Evolutionary conservation across 1,284 basidiomycete species (phyloP).

Genomic region (Tilletia walkeri): DNA sequence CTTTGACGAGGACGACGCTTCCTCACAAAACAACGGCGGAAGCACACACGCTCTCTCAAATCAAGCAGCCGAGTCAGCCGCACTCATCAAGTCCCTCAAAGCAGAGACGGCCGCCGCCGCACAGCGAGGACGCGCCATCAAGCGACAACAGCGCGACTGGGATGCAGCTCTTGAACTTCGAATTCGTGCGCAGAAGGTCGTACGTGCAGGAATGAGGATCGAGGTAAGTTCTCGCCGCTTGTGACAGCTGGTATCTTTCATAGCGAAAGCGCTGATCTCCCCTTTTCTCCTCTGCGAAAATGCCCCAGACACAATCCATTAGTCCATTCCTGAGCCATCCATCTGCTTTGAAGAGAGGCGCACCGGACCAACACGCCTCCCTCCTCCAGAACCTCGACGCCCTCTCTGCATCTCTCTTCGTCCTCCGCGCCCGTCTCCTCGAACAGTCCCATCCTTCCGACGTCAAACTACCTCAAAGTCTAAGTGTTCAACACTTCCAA

Average conservation of each 20-base stretch:
- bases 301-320: neutral
- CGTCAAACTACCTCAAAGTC: neutral
- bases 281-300: too few species aligned
- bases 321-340: neutral
- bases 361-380: slow-evolving; percentile 18
- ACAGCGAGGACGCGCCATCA: slow-evolving; percentile 31
- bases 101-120: slow-evolving; percentile 40
- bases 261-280: too few species aligned
- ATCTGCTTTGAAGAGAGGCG: neutral
- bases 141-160: slow-evolving; percentile 24
- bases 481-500: neutral
- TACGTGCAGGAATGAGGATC: slow-evolving; percentile 16
- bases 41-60: slow-evolving; percentile 26
- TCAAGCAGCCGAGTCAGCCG: slow-evolving; percentile 31
- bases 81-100: slow-evolving; percentile 36
- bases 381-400: neutral
- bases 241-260: slow-evolving; percentile 28
- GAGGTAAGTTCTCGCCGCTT: slow-evolving; percentile 21
- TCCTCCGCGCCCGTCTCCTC: slow-evolving; percentile 6
- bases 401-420: slow-evolving; percentile 5
- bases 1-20: slow-evolving; percentile 14
- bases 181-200: slow-evolving; percentile 41
- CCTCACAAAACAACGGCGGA: slow-evolving; percentile 12
- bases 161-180: slow-evolving; percentile 42
- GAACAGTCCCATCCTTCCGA: neutral